Base-by-base conservation (phyloP, 106 monocot species). In the Dactylorhiza incarnata region DNA sequence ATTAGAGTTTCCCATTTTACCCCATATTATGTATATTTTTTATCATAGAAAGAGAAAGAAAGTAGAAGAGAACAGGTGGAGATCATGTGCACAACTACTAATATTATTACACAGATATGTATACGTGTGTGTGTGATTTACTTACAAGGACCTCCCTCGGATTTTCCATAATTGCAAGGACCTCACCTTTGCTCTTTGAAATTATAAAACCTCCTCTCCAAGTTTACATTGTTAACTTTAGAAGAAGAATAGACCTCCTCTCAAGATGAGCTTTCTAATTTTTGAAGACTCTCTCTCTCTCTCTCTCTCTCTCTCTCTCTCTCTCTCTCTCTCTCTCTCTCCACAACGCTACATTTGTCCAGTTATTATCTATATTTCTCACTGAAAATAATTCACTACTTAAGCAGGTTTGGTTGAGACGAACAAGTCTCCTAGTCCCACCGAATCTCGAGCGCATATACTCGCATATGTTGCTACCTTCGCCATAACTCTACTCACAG, bases 401-500 rank as follows among this genome's bases (percentile, higher is more conserved):
- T 24, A 65, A 65, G 43, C 69, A 69, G 45, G 68, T 73, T 80
- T 46, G 14, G 14, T 51, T 13, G 43, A 69, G 44, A 25, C 49
- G 8, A 48, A 63, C 9, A 89, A 85, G 68, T 69, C 69, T 49
- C 78, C 81, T 45, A 76, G 77, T 71, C 37, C 65, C 2, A 12
- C 12, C 12, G 82, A 80, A 47, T 6, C 77, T 73, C 61, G 68
- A 71, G 75, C 44, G 20, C 83, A 74, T 49, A 70, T 85, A 10
- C 12, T 82, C 19, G 54, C 83, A 67, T 61, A 82, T 14, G n/a
- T 94, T 46, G 53, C 89, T 74, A 61, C 85, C 29, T 75, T 91
- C 43, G 23, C 87, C 62, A 81, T 87, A 71, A 76, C 82, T 15
- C 26, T 95, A 10, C 66, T 80, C 65, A 77, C 86, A 69, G 13